Percentiles rank a stretch among this genome's conserved stretches.
Conservation (phyloP, 768 basidiomycete genomes). For the Russula compacta region DNA sequence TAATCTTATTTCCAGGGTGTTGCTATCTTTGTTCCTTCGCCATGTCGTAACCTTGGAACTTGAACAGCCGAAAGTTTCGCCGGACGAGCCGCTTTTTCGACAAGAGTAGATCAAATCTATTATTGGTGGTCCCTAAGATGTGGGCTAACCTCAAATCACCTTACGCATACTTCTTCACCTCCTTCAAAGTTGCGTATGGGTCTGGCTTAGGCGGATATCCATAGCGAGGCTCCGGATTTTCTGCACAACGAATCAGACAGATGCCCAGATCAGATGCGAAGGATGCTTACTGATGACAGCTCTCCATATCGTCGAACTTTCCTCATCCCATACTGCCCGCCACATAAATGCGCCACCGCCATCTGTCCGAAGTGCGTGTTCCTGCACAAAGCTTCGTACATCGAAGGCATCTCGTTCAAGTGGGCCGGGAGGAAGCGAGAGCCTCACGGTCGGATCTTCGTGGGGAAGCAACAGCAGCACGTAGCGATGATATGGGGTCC, state of each 20-base stretch:
- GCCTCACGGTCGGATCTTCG: constrained; percentile 29
- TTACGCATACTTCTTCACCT: constrained; percentile 7
- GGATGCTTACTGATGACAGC: constrained; percentile 53
- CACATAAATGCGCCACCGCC: constrained; percentile 81
- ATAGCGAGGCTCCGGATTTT: constrained; percentile 45
- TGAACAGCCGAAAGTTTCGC: not conserved
- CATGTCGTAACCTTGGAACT: not conserved
- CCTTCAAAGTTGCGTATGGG: constrained; percentile 46
- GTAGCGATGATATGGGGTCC: constrained; percentile 89
- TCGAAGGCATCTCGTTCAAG: constrained; percentile 50
- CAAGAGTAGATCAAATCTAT: not conserved
- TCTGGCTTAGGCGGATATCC: constrained; percentile 45
- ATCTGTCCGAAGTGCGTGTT: constrained; percentile 42
- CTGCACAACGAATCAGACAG: constrained; percentile 23
- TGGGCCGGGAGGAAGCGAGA: constrained; percentile 23
- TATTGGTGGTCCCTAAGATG: not conserved
- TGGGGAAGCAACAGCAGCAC: constrained; percentile 69
- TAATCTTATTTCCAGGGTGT: not conserved
- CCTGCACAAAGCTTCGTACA: constrained; percentile 50
- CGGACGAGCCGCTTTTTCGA: not conserved
- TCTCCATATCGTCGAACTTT: constrained; percentile 56
- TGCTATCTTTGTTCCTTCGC: not conserved
- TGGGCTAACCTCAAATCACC: not conserved
- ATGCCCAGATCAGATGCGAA: constrained; percentile 19
- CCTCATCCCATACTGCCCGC: constrained; percentile 65